Evolutionary conservation across 306 rosid species (phyloP).

Genomic region (Cicer bijugum): DNA sequence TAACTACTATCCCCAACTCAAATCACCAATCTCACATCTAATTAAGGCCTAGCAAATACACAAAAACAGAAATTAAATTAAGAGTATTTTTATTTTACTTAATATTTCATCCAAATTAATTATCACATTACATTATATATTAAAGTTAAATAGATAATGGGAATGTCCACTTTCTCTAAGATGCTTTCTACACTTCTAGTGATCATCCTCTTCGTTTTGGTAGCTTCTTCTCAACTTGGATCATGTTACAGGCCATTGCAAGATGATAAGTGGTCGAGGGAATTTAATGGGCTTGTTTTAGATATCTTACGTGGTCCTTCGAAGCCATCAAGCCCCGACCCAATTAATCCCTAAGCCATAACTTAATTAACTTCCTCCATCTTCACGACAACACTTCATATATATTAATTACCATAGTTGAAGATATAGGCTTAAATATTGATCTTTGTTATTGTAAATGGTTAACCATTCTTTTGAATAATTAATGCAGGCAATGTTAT

Average conservation of each 20-base stretch:
- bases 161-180: constrained; percentile 26
- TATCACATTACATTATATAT: neutral
- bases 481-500: no score
- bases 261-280: constrained; percentile 48
- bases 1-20: neutral
- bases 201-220: constrained; percentile 41
- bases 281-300: constrained; percentile 47
- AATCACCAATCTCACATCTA: constrained; percentile 3
- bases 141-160: neutral
- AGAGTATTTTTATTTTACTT: neutral
- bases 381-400: no score
- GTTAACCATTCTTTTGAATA: no score
- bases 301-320: constrained; percentile 50
- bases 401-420: no score
- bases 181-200: constrained; percentile 42
- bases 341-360: constrained; percentile 12
- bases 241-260: constrained; percentile 52
- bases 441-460: no score
- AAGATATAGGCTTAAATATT: no score
- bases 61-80: neutral
- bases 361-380: no score
- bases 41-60: neutral
- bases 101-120: neutral
- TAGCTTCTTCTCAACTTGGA: constrained; percentile 47
- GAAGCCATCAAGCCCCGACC: constrained; percentile 40